Evolutionary conservation across 1,284 basidiomycete species (phyloP).

Genomic region (Apiotrichum veenhuisii): DNA sequence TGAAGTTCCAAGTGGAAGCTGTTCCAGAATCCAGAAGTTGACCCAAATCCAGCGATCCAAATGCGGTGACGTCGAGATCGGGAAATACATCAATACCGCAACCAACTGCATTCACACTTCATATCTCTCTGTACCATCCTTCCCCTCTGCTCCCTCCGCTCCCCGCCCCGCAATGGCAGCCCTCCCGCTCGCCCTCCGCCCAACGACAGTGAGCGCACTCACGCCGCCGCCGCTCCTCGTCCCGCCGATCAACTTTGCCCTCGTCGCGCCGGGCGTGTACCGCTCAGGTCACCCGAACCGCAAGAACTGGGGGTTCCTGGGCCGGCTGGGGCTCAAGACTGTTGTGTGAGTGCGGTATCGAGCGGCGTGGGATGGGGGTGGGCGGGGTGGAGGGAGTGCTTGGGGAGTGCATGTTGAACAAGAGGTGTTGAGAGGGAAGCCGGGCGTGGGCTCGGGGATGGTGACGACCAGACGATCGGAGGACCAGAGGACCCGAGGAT

Average conservation of each 20-base stretch:
- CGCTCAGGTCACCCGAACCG: conserved; percentile 48
- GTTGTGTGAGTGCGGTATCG: conserved; percentile 38
- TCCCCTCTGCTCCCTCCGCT: neutral
- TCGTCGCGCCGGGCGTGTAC: conserved; percentile 46
- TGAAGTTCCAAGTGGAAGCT: too few relatives aligned
- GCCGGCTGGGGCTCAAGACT: conserved; percentile 37
- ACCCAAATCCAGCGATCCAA: too few relatives aligned
- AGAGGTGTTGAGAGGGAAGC: too few relatives aligned
- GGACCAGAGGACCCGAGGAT: neutral
- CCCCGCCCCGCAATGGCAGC: conserved; percentile 7
- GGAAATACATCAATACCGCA: too few relatives aligned
- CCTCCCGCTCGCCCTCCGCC: conserved; percentile 15
- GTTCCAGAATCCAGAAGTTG: too few relatives aligned
- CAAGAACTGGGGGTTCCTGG: conserved; percentile 47
- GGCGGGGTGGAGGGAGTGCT: neutral
- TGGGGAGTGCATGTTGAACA: too few relatives aligned
- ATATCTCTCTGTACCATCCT: neutral
- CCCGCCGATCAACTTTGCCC: conserved; percentile 52
- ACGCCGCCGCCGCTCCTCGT: conserved; percentile 33
- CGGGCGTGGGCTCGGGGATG: neutral
- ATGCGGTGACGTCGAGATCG: too few relatives aligned
- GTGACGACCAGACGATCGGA: too few relatives aligned
- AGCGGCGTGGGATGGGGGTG: neutral
- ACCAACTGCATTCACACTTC: neutral
- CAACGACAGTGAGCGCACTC: conserved; percentile 10